phyloP scores from a whole-genome alignment of 2,329 filamentous ascomycete species.

The Sarocladiaceae sp. region DNA sequence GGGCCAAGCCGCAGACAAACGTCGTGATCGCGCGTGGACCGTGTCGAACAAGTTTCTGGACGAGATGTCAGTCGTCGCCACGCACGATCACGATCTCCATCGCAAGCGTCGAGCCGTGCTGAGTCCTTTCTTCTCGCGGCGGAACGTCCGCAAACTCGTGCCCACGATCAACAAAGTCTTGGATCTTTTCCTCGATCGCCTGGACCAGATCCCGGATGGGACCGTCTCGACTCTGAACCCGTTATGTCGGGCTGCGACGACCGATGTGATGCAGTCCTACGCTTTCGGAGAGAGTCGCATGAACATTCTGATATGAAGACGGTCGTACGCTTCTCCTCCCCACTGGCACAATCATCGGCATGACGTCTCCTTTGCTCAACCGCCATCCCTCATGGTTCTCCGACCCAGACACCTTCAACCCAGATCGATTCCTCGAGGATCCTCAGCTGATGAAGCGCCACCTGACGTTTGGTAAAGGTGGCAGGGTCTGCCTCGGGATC shows the following conservation, averaged over 20 bases:
- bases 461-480: conserved; percentile 15
- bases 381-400: conserved; percentile 11
- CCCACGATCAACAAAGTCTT: conserved; percentile 14
- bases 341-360: conserved; percentile 25
- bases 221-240: conserved; percentile 10
- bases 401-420: conserved; percentile 22
- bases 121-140: conserved; percentile 19
- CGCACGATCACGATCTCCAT: conserved; percentile 19
- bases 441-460: conserved; percentile 10
- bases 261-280: conserved; percentile 17
- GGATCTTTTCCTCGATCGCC: conserved; percentile 1
- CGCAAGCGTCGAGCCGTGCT: conserved; percentile 16
- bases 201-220: conserved; percentile 13
- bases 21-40: conserved; percentile 12
- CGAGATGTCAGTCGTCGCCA: conserved; percentile 13
- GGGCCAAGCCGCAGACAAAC: neutral
- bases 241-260: conserved; percentile 12
- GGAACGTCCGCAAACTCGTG: conserved; percentile 13
- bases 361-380: conserved; percentile 27
- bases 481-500: conserved; percentile 15
- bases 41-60: conserved; percentile 9
- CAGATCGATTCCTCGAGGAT: conserved; percentile 15
- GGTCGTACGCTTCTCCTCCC: conserved; percentile 23
- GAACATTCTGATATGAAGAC: conserved; percentile 17
- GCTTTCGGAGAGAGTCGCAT: conserved; percentile 15